These are phyloP conservation scores for Colletotrichum higginsianum DNA, from an alignment of 2,329 filamentous ascomycete genomes.

Conservation along the genomic window DNA sequence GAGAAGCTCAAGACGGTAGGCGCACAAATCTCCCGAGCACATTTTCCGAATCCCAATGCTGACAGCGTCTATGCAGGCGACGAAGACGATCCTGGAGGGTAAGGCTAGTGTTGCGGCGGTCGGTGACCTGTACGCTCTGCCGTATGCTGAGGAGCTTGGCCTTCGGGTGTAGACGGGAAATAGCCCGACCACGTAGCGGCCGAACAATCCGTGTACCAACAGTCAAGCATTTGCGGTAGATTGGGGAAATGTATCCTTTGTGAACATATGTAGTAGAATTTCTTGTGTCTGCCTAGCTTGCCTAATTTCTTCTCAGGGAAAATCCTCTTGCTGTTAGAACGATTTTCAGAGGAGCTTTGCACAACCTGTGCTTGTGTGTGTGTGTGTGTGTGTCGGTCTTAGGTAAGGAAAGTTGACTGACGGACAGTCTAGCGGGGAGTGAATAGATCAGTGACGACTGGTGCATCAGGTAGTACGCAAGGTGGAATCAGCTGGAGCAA, in stretches of 20 bases:
- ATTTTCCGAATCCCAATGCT: conserved; percentile 44
- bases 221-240: conserved; percentile 53
- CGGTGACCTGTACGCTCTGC: conserved; percentile 91
- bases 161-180: conserved; percentile 83
- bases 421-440: neutral
- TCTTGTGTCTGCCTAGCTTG: conserved; percentile 42
- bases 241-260: conserved; percentile 58
- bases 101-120: conserved; percentile 93
- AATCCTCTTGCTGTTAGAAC: conserved; percentile 4
- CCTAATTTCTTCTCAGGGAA: conserved; percentile 33
- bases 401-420: neutral
- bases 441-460: too few species aligned
- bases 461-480: too few species aligned
- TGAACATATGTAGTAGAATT: conserved; percentile 64
- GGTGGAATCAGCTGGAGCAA: neutral
- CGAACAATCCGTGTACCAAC: conserved; percentile 57
- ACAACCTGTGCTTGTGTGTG: neutral
- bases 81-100: conserved; percentile 87
- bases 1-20: conserved; percentile 90
- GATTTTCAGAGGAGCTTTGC: conserved; percentile 1
- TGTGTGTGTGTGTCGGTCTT: too few species aligned
- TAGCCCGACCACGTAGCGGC: conserved; percentile 46
- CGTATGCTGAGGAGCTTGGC: conserved; percentile 94
- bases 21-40: conserved; percentile 43
- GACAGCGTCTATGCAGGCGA: conserved; percentile 71